These are phyloP conservation scores for Cyclanthera cordifolia DNA, from an alignment of 306 rosid genomes.

Conservation along the genomic window DNA sequence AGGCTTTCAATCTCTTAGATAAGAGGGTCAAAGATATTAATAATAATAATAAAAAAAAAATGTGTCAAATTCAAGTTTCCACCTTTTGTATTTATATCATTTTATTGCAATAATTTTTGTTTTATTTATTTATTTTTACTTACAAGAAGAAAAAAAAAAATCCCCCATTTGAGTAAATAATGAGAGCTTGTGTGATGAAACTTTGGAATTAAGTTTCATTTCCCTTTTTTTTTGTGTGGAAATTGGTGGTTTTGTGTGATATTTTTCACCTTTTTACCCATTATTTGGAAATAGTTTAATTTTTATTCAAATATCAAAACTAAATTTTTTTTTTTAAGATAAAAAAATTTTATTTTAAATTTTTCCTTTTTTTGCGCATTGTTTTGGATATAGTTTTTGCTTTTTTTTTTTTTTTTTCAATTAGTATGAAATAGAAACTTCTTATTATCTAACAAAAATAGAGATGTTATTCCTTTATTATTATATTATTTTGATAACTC, in stretches of 20 bases:
- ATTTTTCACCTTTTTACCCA: no score
- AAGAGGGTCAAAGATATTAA: neutral
- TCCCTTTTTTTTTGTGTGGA: neutral
- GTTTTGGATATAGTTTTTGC: no score
- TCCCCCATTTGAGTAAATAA: neutral
- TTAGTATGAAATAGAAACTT: no score
- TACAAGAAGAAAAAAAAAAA: neutral
- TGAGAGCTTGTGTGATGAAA: constrained; percentile 3
- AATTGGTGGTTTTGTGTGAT: neutral
- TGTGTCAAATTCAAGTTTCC: neutral
- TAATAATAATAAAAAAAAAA: neutral
- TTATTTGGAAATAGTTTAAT: no score
- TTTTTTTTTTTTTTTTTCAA: no score
- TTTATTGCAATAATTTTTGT: neutral
- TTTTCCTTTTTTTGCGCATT: no score
- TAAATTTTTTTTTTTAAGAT: no score
- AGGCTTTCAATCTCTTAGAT: constrained; percentile 6
- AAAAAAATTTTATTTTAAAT: no score
- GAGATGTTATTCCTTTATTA: neutral
- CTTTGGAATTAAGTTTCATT: constrained; percentile 1
- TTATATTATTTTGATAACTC: no score
- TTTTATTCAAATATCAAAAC: no score
- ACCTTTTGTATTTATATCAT: constrained; percentile 7
- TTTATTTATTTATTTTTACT: neutral
- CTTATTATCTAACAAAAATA: neutral